Percentiles rank a stretch among this genome's conserved stretches.
Conservation (phyloP, 345 rosid species). For the Populus simonii region DNA sequence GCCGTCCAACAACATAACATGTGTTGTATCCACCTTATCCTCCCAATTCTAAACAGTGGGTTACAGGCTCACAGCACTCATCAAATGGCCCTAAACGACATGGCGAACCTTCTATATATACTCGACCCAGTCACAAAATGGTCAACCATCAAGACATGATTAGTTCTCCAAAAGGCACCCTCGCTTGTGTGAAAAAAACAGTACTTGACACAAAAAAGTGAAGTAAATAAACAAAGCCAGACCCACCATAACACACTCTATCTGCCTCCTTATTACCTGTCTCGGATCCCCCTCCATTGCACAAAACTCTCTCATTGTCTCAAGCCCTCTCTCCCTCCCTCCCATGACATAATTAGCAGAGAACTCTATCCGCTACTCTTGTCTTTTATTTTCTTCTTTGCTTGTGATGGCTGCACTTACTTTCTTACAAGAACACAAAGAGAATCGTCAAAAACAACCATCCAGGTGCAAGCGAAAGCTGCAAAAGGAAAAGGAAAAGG, state of each 20-base stretch:
- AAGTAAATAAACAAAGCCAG: constrained; percentile 22
- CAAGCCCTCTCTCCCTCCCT: constrained; percentile 6
- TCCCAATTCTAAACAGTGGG: not conserved
- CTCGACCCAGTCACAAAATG: not conserved
- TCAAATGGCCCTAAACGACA: not conserved
- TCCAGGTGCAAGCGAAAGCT: constrained; percentile 29
- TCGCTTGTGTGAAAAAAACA: not conserved
- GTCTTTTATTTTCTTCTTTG: constrained; percentile 3
- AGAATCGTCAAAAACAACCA: constrained; percentile 21
- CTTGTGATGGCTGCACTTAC: constrained; percentile 66
- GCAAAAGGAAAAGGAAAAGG: constrained; percentile 25
- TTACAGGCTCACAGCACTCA: not conserved
- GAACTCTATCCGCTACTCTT: not conserved
- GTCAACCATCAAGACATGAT: not conserved
- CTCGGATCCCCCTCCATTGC: constrained; percentile 42
- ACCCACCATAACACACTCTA: constrained; percentile 35
- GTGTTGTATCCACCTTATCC: too few species aligned
- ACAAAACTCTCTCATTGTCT: constrained; percentile 4
- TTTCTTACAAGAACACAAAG: constrained; percentile 38
- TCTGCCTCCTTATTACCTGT: constrained; percentile 35
- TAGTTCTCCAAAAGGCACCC: not conserved
- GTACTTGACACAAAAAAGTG: constrained; percentile 1
- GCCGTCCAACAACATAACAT: too few species aligned
- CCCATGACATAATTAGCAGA: constrained; percentile 4
- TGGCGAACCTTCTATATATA: not conserved